phyloP scores from a whole-genome alignment of 495 filamentous ascomycete species.

The Penicillium pancosmium region DNA sequence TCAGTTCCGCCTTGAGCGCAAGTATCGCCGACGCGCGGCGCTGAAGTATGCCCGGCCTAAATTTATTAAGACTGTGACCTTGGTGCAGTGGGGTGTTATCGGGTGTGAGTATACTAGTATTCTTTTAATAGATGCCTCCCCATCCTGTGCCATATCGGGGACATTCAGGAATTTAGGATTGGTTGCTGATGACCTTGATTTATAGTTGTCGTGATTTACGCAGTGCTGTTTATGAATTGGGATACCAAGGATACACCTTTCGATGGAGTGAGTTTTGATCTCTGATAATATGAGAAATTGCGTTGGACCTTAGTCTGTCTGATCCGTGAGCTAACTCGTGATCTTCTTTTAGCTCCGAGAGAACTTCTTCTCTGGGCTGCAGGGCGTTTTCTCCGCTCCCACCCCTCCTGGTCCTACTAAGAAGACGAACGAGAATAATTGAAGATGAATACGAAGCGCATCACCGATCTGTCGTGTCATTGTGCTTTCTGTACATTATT shows the following conservation, averaged over 20 bases:
- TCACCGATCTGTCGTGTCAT: neutral
- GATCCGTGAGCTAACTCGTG: too few relatives aligned
- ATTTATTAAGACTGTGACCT: constrained; percentile 70
- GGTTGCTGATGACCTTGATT: neutral
- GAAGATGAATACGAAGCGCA: constrained; percentile 3
- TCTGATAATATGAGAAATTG: neutral
- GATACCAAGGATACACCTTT: constrained; percentile 63
- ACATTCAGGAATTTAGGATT: too few relatives aligned
- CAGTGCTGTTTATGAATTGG: constrained; percentile 80
- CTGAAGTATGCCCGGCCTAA: constrained; percentile 75
- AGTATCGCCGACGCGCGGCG: constrained; percentile 67
- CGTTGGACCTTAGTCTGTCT: too few relatives aligned
- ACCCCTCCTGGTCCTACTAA: constrained; percentile 34
- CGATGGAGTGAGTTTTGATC: constrained; percentile 44
- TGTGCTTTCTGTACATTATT: constrained; percentile 5
- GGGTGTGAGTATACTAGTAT: constrained; percentile 56
- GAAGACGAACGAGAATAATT: constrained; percentile 25
- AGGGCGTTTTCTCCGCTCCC: constrained; percentile 39
- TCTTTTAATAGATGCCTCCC: too few relatives aligned
- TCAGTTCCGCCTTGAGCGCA: constrained; percentile 70
- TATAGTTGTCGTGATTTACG: constrained; percentile 70
- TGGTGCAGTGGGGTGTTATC: constrained; percentile 70
- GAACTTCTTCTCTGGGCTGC: constrained; percentile 37
- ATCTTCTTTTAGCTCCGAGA: constrained; percentile 37
- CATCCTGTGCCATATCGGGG: too few relatives aligned